Conservation (phyloP, 352 stramenopile genomes). For the Aphanomyces euteiches region DNA sequence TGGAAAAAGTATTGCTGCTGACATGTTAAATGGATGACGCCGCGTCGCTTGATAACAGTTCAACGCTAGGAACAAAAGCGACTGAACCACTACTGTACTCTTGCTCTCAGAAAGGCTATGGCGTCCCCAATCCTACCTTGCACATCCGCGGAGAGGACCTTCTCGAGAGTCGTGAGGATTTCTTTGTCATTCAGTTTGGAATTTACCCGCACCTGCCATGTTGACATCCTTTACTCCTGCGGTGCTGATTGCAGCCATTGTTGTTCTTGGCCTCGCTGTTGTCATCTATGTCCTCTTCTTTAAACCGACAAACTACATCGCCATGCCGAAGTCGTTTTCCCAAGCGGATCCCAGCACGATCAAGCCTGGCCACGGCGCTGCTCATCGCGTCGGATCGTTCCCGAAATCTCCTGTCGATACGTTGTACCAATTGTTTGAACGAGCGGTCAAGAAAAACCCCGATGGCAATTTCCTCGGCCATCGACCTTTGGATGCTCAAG, state of each 20-base stretch:
- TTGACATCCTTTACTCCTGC: background rate
- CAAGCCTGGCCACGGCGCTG: slow-evolving; percentile 5
- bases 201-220: background rate
- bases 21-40: no score
- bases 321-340: background rate
- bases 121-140: background rate
- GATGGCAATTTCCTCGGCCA: slow-evolving; percentile 8
- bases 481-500: slow-evolving; percentile 1
- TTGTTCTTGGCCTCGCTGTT: background rate
- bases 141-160: background rate
- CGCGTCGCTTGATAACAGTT: background rate
- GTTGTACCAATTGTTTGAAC: background rate
- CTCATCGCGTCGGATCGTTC: background rate
- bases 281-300: slow-evolving; percentile 13
- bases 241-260: background rate
- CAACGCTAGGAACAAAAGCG: background rate
- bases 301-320: slow-evolving; percentile 17
- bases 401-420: background rate
- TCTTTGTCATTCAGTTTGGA: background rate
- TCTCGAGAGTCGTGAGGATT: background rate
- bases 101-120: background rate
- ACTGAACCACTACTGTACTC: background rate
- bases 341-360: background rate
- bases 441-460: background rate
- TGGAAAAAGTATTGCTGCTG: no score